Evolutionary conservation across 208 protist genomes (phyloP), one percentile per base, ranked within the genome.

Genomic region (Kentomonas sorsogonicus): DNA sequence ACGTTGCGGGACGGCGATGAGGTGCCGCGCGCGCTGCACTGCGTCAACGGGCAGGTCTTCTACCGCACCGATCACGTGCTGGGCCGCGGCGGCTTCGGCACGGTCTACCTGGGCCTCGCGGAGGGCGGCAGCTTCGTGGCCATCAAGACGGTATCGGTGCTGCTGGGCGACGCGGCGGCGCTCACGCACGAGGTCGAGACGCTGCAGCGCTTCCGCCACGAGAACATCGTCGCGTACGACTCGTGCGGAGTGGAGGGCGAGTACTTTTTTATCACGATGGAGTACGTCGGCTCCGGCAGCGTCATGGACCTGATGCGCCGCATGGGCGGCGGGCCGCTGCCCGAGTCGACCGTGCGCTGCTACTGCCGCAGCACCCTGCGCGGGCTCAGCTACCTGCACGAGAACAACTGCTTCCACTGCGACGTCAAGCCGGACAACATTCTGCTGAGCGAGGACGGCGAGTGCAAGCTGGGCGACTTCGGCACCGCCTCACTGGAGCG

Each of bases 201-300:
- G 52, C 76, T 93, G 9, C 74, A 73, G 34, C 65, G 62, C 48
- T 68, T 90, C 44, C 82, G 83, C 77, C 18, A 93, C 68, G 60
- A 97, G 92, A 50, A 98, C 97, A 75, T 99, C 97, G 54, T 91
- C 66, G 54, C 91, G 70, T 73, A 99, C 98, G 34, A 77, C 83
- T 59, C 77, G 74, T 68, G 76, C 65, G 62, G 86, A 69, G 46
- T 88, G 54, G 48, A 77, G 55, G 56, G 79, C 60, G 53, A 75
- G 60, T 57, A 64, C 54, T 76, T 89, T 22, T 69, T 91, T 52
- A 73, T 97, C 29, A 79, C 89, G 6, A 83, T 91, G 69, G 89
- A 97, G 66, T 90, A 89, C 56, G 66, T 88, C 40, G 75, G 80
- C 44, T 82, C 76, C 40, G 91, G 91, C 20, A 88, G 79, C 31